Base-by-base conservation (phyloP, 345 rosid genomes). In the Hypericum perforatum region DNA sequence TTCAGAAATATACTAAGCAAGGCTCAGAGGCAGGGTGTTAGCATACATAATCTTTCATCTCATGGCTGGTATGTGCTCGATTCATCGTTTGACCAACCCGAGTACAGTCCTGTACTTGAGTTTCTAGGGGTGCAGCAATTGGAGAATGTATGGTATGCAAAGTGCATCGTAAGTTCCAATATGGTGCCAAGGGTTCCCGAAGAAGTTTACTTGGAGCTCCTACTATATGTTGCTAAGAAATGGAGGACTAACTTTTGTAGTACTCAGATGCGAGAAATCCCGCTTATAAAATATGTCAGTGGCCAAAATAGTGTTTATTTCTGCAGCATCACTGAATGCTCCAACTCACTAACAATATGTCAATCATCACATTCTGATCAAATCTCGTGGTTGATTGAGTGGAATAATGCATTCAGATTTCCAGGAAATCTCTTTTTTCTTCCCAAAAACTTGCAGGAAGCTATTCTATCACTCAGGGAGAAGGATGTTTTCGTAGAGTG, bases 21-120 rank as follows among this genome's bases (percentile, higher is more conserved):
- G 59, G 79, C 95, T n/a, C 71, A 61, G 45, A 58, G 52, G 45
- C 65, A 66, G 53, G 78, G 80, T 13, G 66, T 82, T 8, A 74
- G 73, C 64, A 53, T 86, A 54, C 62, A 64, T 5, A 83, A 76
- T 53, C 78, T 86, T n/a, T 86, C 95, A 1, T 79, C 79, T 6
- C 81, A 83, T 49, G 86, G 82, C 5, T 57, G 61, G 7, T 63
- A 59, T 43, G 48, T 83, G 49, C 54, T 83, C 55, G 69, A 64
- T 56, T 73, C 74, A 3, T 65, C 83, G 0, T 83, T 86, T 46
- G 89, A 86, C 22, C 39, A 4, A 38, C 10, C 14, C 0, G 66
- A 58, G 41, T 70, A 73, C 52, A 69, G 79, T 38, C 6, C 51
- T 0, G 53, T 77, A 57, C 59, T 86, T 46, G 48, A 76, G 1